A percentile compares a stretch with the other conserved stretches of the same genome.
Conservation (phyloP, 176 grass and related monocot genomes). For the Bonia amplexicaulis region DNA sequence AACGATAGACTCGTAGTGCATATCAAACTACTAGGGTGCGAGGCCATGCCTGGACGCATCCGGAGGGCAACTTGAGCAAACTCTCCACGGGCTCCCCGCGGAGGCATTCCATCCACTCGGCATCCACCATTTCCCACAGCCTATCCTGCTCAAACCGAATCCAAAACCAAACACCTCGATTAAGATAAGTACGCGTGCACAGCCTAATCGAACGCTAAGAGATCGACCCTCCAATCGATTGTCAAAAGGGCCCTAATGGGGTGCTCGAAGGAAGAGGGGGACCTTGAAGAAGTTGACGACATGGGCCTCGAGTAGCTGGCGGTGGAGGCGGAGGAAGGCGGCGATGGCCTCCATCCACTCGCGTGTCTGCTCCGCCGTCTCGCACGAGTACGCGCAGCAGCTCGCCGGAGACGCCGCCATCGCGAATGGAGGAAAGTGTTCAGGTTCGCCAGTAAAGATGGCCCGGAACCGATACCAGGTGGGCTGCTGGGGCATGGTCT, state of each 20-base stretch:
- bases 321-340: conserved; percentile 50
- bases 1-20: not conserved
- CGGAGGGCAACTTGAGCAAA: conserved; percentile 65
- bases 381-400: conserved; percentile 49
- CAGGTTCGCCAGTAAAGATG: not conserved
- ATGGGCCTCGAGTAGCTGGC: conserved; percentile 67
- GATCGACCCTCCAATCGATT: not conserved
- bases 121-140: conserved; percentile 76
- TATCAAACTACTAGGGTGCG: not conserved
- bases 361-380: conserved; percentile 49
- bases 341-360: conserved; percentile 77
- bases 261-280: not conserved
- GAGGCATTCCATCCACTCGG: conserved; percentile 88
- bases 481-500: too few relatives aligned
- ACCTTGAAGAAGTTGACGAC: conserved; percentile 99
- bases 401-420: conserved; percentile 41
- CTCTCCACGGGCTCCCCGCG: conserved; percentile 51
- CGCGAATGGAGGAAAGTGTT: not conserved
- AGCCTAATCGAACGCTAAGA: not conserved
- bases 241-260: not conserved
- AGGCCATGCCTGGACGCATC: conserved; percentile 49
- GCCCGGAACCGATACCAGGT: too few relatives aligned
- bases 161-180: not conserved
- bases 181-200: too few relatives aligned
- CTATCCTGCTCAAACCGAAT: conserved; percentile 42